Base-by-base conservation (phyloP, 805 yeast genomes). In the Cyberlindnera misumaiensis region DNA sequence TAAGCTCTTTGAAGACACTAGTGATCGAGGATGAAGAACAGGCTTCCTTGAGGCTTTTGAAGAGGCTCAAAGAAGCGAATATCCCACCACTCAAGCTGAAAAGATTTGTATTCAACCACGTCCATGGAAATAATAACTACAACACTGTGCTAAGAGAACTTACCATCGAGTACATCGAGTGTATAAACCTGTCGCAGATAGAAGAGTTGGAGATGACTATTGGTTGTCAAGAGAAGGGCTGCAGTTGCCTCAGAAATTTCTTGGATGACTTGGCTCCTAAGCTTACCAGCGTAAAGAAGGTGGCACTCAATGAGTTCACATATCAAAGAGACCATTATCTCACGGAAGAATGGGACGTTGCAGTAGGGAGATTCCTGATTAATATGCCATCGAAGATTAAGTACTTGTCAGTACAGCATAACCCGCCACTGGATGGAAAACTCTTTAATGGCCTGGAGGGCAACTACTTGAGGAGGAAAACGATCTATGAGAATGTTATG, bases 401-500 rank as follows among this genome's bases (percentile, higher is more conserved):
- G 22, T 66, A 56, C 34, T 55, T 83, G 14, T 62, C 72, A 9
- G 64, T 83, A n/a, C 63, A 69, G 14, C 88, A 82, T 54, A 64
- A 64, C 20, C 73, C 82, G 4, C 83, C 85, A 3, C 28, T 55
- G 3, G 74, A 73, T 51, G 85, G 83, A 0, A 63, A 67, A 27
- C 68, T 78, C 11, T 63, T 58, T 13, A 83, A 81, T 54, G 85
- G 86, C 2, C 72, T 78, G 30, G 90, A 83, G 51, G 94, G 94
- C 0, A 83, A 83, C 48, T 81, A 76, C 47, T 53, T 72, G 6
- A 69, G 87, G 43, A 68, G 87, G 49, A 64, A 74, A 38, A 67
- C 64, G 22, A 49, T 83, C 11, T 80, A 70, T 48, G 66, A 67
- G 17, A 55, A 59, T 1, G 59, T 70, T 0, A 52, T 81, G 5